phyloP scores from a whole-genome alignment of 2,329 filamentous ascomycete species.

The Cercospora sojina region DNA sequence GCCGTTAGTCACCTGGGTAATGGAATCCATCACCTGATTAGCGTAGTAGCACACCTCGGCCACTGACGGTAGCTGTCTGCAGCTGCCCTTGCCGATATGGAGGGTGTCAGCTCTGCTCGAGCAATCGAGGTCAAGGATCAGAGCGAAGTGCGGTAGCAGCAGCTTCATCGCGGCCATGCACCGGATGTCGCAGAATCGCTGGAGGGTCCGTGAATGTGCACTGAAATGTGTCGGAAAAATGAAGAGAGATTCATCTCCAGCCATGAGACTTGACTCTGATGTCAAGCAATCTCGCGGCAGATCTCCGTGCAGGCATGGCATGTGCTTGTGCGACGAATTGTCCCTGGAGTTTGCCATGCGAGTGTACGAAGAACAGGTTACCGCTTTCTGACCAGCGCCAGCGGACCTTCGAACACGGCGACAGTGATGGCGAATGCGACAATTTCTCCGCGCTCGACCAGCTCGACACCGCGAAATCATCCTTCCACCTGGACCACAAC shows the following conservation, averaged over 20 bases:
- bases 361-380: not conserved
- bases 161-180: not conserved
- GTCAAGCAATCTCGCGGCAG: not conserved
- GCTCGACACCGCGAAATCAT: not conserved
- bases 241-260: not conserved
- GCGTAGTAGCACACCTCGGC: not conserved
- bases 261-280: not conserved
- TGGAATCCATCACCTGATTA: not conserved
- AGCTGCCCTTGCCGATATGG: conserved; percentile 1
- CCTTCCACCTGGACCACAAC: not conserved
- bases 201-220: not conserved
- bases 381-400: not conserved
- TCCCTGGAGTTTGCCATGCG: not conserved
- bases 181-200: not conserved
- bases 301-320: not conserved
- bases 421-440: not conserved
- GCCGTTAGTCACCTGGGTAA: not conserved
- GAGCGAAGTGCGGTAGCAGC: not conserved
- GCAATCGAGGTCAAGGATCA: not conserved
- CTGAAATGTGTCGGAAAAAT: not conserved
- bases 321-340: not conserved
- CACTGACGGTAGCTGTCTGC: conserved; percentile 2
- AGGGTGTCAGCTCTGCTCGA: not conserved
- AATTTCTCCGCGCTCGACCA: not conserved
- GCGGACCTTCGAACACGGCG: not conserved